phyloP scores from a whole-genome alignment of 2,329 filamentous ascomycete genomes.

The Aspergillus tubingensis region DNA sequence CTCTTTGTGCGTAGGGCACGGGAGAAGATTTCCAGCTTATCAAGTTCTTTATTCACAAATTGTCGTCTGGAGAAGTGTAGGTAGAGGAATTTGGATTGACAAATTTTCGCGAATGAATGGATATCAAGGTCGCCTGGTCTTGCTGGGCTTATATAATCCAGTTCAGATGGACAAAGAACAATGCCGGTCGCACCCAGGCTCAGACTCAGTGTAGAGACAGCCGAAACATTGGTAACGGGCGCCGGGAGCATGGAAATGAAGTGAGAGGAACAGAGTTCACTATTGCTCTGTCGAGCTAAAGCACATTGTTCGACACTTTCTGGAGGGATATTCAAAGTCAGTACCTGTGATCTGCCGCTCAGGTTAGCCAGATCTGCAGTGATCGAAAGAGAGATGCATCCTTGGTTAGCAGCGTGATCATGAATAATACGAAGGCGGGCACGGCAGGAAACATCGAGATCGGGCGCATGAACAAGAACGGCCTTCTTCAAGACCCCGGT shows the following conservation, averaged over 20 bases:
- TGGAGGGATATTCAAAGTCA: constrained; percentile 21
- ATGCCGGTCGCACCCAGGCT: constrained; percentile 15
- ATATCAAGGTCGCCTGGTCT: constrained; percentile 14
- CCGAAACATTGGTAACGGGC: constrained; percentile 18
- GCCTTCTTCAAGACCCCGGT: constrained; percentile 19
- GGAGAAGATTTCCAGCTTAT: constrained; percentile 16
- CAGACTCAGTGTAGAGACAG: constrained; percentile 20
- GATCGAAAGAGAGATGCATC: constrained; percentile 22
- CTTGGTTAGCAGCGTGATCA: constrained; percentile 18
- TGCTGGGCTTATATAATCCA: constrained; percentile 17
- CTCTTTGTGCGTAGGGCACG: constrained; percentile 13
- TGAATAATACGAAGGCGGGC: constrained; percentile 23
- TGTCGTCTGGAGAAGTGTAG: constrained; percentile 22
- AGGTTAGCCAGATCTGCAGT: constrained; percentile 22
- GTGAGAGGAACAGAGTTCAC: constrained; percentile 16
- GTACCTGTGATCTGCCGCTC: constrained; percentile 18
- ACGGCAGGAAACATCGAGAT: constrained; percentile 15
- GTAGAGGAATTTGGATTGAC: constrained; percentile 20
- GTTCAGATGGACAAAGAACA: constrained; percentile 19
- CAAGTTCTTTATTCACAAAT: constrained; percentile 19
- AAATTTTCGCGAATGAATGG: constrained; percentile 20
- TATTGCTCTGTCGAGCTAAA: constrained; percentile 18
- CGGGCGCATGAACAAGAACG: constrained; percentile 19
- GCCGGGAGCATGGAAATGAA: constrained; percentile 17
- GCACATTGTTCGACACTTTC: constrained; percentile 17